These are phyloP conservation scores for Karstenula rhodostoma DNA, from an alignment of 2,329 filamentous ascomycete genomes.

Conservation along the genomic window DNA sequence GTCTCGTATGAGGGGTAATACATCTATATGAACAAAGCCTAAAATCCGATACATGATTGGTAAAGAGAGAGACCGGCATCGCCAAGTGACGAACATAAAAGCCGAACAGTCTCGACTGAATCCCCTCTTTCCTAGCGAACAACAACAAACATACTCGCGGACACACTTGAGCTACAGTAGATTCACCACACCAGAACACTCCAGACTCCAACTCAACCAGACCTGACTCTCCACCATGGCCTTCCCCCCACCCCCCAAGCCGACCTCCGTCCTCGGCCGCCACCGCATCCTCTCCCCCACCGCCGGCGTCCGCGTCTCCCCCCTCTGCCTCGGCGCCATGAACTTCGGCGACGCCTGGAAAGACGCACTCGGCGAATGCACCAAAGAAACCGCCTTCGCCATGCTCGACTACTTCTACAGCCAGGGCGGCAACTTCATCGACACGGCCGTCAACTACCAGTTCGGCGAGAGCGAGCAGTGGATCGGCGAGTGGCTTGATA, in stretches of 20 bases:
- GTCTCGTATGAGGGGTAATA: background rate
- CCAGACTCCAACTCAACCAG: background rate
- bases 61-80: too few species aligned
- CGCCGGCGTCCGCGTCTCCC: constrained; percentile 64
- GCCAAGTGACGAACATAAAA: background rate
- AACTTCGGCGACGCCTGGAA: constrained; percentile 69
- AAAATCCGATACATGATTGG: background rate
- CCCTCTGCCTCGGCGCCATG: constrained; percentile 66
- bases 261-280: constrained; percentile 64
- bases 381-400: constrained; percentile 68
- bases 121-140: background rate
- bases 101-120: background rate
- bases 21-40: background rate
- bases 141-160: background rate
- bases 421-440: constrained; percentile 77
- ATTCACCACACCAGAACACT: background rate
- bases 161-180: background rate
- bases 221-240: constrained; percentile 3
- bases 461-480: constrained; percentile 52
- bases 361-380: constrained; percentile 69
- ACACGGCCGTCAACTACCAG: constrained; percentile 61
- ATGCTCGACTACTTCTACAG: constrained; percentile 74
- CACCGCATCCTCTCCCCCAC: constrained; percentile 73
- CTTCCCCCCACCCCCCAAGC: constrained; percentile 10
- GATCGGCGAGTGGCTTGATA: constrained; percentile 56